These are phyloP conservation scores for Phylloporus sp. DNA, from an alignment of 768 basidiomycete species.

Conservation along the genomic window DNA sequence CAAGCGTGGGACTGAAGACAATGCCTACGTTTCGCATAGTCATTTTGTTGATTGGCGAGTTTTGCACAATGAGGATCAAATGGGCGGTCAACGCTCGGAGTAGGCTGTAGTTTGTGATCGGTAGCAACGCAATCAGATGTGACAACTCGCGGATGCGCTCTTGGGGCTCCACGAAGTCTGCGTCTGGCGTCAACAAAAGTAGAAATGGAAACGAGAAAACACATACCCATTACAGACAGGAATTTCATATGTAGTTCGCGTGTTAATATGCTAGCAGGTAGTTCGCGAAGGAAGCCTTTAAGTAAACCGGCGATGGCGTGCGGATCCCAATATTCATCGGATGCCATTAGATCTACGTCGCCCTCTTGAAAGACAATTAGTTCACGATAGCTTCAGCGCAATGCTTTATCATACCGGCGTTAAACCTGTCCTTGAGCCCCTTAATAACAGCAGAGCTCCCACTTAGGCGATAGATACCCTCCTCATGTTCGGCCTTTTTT, in stretches of 20 bases:
- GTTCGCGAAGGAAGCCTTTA: constrained; percentile 89
- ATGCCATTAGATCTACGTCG: constrained; percentile 85
- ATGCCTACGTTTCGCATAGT: constrained; percentile 98
- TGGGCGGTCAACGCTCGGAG: constrained; percentile 93
- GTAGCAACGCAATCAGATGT: constrained; percentile 79
- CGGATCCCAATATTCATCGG: constrained; percentile 95
- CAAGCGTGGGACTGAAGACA: constrained; percentile 95
- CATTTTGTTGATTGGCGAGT: constrained; percentile 93
- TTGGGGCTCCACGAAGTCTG: constrained; percentile 86
- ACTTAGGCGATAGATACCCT: constrained; percentile 95
- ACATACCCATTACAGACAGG: constrained; percentile 86
- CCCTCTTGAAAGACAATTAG: constrained; percentile 59
- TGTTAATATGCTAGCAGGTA: constrained; percentile 90
- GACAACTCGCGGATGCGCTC: constrained; percentile 88
- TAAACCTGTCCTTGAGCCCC: constrained; percentile 88
- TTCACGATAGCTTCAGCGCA: constrained; percentile 2
- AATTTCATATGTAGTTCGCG: constrained; percentile 88
- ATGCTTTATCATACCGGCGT: constrained; percentile 55
- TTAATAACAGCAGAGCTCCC: constrained; percentile 96
- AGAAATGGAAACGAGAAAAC: constrained; percentile 13
- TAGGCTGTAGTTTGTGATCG: constrained; percentile 89
- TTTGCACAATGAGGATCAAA: constrained; percentile 91
- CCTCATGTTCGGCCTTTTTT: constrained; percentile 92
- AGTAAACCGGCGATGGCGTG: constrained; percentile 95
- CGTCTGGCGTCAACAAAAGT: constrained; percentile 11